Percentiles rank a stretch among this genome's conserved stretches.
Evolutionary conservation across 129 eudicot species (phyloP).

Genomic region (Flaveria bidentis): DNA sequence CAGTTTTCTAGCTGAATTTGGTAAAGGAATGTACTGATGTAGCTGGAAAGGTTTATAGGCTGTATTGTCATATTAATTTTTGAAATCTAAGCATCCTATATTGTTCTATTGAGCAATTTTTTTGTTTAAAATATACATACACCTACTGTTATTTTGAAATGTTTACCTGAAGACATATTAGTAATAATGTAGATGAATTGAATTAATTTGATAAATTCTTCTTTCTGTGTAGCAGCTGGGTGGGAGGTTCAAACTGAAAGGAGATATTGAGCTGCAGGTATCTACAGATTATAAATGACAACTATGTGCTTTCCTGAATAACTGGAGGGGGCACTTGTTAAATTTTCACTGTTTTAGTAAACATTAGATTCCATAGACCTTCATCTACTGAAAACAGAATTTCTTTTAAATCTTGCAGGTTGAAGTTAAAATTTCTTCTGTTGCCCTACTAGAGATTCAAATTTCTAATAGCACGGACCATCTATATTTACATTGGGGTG

Average conservation of each 20-base stretch:
- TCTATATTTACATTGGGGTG: constrained; percentile 86
- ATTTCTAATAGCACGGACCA: constrained; percentile 52
- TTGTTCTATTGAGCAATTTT: constrained; percentile 1
- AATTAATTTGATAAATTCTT: constrained; percentile 23
- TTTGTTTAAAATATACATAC: neutral
- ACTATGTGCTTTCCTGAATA: constrained; percentile 9
- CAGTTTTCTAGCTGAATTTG: constrained; percentile 9
- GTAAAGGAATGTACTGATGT: constrained; percentile 12
- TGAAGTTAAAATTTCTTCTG: constrained; percentile 46
- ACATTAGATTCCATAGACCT: constrained; percentile 8
- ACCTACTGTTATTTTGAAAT: neutral
- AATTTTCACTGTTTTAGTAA: constrained; percentile 1
- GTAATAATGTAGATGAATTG: constrained; percentile 7
- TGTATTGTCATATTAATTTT: no score
- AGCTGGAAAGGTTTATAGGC: neutral
- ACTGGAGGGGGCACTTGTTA: neutral
- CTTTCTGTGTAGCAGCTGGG: constrained; percentile 50
- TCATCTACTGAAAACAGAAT: constrained; percentile 16
- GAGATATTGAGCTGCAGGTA: constrained; percentile 85
- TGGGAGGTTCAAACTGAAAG: constrained; percentile 65
- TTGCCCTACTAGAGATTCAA: constrained; percentile 51
- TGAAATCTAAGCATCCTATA: neutral
- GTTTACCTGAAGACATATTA: neutral
- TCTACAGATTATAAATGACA: constrained; percentile 17
- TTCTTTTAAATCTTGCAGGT: constrained; percentile 50